These are phyloP conservation scores for Carex scoparia DNA, from an alignment of 176 grass and related monocot genomes.

Conservation along the genomic window DNA sequence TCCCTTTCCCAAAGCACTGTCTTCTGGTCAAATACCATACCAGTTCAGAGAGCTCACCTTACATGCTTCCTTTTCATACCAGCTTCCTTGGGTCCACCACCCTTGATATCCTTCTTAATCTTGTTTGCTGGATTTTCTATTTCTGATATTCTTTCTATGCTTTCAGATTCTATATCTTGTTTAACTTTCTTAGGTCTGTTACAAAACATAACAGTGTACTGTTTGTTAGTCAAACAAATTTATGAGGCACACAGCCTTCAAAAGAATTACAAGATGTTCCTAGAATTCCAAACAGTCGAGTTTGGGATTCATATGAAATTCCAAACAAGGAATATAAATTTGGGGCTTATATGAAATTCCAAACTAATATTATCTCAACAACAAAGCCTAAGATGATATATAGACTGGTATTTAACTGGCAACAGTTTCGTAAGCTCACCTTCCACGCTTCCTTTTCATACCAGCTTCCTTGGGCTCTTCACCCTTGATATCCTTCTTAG, in stretches of 20 bases:
- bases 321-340: background rate
- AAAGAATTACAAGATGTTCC: background rate
- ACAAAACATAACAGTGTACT: background rate
- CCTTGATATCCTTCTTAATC: background rate
- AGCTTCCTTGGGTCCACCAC: background rate
- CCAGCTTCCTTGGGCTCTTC: background rate
- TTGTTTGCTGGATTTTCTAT: background rate
- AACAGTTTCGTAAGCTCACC: background rate
- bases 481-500: background rate
- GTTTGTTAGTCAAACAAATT: background rate
- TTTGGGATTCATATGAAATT: background rate
- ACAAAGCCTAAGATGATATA: background rate
- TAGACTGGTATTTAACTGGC: background rate
- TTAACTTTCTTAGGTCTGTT: background rate
- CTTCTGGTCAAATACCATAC: background rate
- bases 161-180: background rate
- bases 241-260: no score
- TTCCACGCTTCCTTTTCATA: background rate
- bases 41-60: slow-evolving; percentile 1
- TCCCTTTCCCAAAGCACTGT: background rate
- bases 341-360: background rate
- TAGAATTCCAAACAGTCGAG: background rate
- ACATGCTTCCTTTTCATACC: background rate
- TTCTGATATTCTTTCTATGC: background rate
- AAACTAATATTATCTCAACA: background rate